phyloP scores from a whole-genome alignment of 2,329 filamentous ascomycete species.

The Aspergillus sp. region DNA sequence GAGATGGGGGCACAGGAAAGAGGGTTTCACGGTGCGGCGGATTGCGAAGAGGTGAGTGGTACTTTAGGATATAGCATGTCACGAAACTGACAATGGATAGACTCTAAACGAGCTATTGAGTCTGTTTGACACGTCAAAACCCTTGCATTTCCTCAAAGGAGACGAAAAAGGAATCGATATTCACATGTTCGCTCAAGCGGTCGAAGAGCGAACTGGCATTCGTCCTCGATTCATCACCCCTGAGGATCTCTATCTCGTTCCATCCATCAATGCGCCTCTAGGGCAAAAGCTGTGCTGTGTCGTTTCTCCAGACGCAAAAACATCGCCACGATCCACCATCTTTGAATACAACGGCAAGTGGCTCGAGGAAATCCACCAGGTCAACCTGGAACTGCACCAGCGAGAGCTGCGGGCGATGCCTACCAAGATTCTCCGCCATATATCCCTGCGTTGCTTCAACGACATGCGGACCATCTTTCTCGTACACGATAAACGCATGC shows the following conservation, averaged over 20 bases:
- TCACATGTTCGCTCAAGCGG: not conserved
- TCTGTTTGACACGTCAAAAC: conserved; percentile 1
- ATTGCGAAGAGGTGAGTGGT: conserved; percentile 3
- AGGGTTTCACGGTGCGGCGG: not conserved
- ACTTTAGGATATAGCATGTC: not conserved
- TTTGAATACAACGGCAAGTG: not conserved
- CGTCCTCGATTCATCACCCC: conserved; percentile 3
- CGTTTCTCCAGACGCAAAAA: not conserved
- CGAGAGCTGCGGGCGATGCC: not conserved
- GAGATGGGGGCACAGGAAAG: not conserved
- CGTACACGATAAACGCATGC: conserved; percentile 21
- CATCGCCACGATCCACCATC: not conserved
- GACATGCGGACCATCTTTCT: conserved; percentile 20
- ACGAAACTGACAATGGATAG: not conserved
- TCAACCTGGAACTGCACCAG: not conserved
- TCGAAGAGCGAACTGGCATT: not conserved
- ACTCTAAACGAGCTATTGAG: not conserved
- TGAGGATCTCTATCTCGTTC: not conserved
- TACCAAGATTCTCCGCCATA: not conserved
- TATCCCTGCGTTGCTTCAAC: not conserved
- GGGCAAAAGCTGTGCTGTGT: not conserved
- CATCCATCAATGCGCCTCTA: not conserved
- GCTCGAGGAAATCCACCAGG: not conserved
- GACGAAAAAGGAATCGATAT: conserved; percentile 4
- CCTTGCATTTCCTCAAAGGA: conserved; percentile 7